phyloP scores from a whole-genome alignment of 2,329 filamentous ascomycete genomes.

The Fusarium illudens region DNA sequence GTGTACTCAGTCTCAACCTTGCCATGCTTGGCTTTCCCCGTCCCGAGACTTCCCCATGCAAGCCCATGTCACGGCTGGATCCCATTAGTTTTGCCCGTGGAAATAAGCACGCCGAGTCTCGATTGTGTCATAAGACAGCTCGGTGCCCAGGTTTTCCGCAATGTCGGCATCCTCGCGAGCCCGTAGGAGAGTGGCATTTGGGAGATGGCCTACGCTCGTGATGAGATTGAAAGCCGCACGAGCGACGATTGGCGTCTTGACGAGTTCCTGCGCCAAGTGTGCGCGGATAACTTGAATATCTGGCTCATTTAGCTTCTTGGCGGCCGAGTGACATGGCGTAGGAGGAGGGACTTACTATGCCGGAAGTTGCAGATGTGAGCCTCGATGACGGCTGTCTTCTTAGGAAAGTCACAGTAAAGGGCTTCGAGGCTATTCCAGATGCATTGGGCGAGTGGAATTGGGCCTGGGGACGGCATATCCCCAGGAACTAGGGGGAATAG shows the following conservation, averaged over 20 bases:
- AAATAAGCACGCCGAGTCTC: background rate
- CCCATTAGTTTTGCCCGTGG: background rate
- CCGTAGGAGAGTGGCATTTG: background rate
- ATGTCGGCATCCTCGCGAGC: background rate
- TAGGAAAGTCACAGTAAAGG: background rate
- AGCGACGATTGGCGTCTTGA: background rate
- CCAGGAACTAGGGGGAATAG: background rate
- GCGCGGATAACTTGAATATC: background rate
- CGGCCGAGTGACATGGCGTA: background rate
- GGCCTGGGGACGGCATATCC: background rate
- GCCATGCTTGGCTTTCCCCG: background rate
- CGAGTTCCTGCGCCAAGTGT: background rate
- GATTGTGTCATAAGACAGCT: background rate
- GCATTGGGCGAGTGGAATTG: background rate
- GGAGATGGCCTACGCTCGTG: background rate
- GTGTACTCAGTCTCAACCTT: background rate
- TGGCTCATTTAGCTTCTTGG: background rate
- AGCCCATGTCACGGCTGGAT: background rate
- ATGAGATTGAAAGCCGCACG: background rate
- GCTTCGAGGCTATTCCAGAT: background rate
- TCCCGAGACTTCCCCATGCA: background rate
- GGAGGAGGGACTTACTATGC: background rate
- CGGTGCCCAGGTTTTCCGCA: background rate
- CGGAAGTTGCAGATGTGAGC: background rate
- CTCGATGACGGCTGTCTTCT: background rate